Conservation (phyloP, 805 yeast genomes). For the Yueomyces sp. region DNA sequence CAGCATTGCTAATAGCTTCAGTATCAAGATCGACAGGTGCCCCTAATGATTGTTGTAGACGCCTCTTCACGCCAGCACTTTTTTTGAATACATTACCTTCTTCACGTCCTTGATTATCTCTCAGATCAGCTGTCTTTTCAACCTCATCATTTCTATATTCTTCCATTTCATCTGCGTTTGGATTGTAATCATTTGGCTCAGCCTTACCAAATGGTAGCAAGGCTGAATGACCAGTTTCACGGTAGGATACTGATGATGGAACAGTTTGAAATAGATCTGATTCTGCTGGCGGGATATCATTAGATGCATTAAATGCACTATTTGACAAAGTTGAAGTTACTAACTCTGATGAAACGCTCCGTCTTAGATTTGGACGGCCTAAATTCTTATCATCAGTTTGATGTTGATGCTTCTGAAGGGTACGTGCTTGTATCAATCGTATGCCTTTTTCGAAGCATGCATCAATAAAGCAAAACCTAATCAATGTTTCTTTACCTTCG, state of each 20-base stretch:
- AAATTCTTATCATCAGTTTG: neutral
- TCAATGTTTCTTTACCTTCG: slow-evolving; percentile 69
- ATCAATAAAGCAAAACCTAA: slow-evolving; percentile 59
- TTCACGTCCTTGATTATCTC: slow-evolving; percentile 5
- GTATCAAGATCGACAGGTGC: slow-evolving; percentile 6
- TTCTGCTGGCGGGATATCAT: neutral
- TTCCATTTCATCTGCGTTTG: slow-evolving; percentile 16
- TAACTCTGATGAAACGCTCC: neutral
- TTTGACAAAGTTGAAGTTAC: neutral
- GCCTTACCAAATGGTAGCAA: slow-evolving; percentile 27
- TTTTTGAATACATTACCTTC: slow-evolving; percentile 13
- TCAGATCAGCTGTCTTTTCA: slow-evolving; percentile 2
- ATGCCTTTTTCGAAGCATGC: slow-evolving; percentile 51
- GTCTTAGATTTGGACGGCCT: neutral
- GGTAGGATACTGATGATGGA: slow-evolving; percentile 14
- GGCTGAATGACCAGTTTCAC: slow-evolving; percentile 19
- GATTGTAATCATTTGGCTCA: slow-evolving; percentile 13
- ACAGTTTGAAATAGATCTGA: slow-evolving; percentile 2
- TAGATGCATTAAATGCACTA: neutral
- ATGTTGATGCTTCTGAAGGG: neutral
- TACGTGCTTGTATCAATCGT: slow-evolving; percentile 21
- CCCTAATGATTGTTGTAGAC: slow-evolving; percentile 3
- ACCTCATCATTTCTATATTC: slow-evolving; percentile 10
- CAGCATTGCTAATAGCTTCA: slow-evolving; percentile 17
- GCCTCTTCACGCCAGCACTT: slow-evolving; percentile 7